Evolutionary conservation across 768 basidiomycete genomes (phyloP), one percentile per base, ranked within the genome.

Genomic region (Crassisporium funariophilum): DNA sequence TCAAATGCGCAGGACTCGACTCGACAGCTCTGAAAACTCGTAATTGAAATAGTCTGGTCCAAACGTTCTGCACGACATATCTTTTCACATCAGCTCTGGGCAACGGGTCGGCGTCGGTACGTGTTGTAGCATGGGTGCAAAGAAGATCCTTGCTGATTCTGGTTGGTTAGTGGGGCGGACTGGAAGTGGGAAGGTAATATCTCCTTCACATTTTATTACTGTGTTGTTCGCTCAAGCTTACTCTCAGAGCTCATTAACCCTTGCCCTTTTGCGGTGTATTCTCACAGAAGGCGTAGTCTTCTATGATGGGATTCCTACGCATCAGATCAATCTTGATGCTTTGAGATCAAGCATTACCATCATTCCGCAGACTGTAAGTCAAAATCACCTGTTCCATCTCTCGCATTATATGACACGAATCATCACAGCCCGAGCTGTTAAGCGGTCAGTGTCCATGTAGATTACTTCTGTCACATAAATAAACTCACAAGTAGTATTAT

Each of bases 291-390:
- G 83, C 0, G 64, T 63, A 9, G 77, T 86, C 4, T 70, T 68
- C 48, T 82, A 78, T 44, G 83, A 86, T 54, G 81, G 78, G 8
- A 50, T 77, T 15, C 64, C 66, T 17, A 81, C 76, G 0, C 60
- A 66, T 36, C 59, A 61, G 2, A 60, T 86, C 48, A 83, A 83
- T 53, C 65, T 86, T 11, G 75, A 83, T 46, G 72, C 68, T 7
- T 64, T 86, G 31, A 67, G 84, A 33, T 71, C 75, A 1, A 76
- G 73, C 42, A 76, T 86, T 45, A 84, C 82, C 4, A 79, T 84
- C 53, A 84, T 80, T 27, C 78, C 76, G 3, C 76, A 78, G 50
- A 62, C 72, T 21, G 74, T 72, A 19, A 12, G 38, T 60, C 8
- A 21, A 3, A 21, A 20, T 41, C 39, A 5, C 23, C 17, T 16